Evolutionary conservation across 179 eudicot species (phyloP), one percentile per base, ranked within the genome.

Genomic region (Patellifolia procumbens): DNA sequence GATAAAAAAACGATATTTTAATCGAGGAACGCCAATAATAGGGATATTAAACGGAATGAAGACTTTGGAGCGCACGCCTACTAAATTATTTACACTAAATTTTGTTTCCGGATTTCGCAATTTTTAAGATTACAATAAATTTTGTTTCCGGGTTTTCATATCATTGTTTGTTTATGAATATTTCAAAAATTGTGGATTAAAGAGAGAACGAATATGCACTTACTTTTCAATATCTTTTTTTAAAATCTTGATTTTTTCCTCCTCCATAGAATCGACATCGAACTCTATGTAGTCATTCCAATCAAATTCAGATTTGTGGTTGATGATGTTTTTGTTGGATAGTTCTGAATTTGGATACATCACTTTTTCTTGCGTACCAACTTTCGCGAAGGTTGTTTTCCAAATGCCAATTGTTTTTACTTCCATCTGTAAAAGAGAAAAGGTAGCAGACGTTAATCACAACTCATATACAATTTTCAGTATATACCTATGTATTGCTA

Each of bases 291-390:
- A n/a, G 48, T 61, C 77, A 19, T 29, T 62, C 46, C 55, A 45
- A 62, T 74, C 68, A 28, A 48, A 48, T 19, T 61, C 46, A 43
- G 69, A 22, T 32, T 62, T 74, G 39, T 60, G 46, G 39, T 74
- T 74, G 69, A 74, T 63, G 8, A 74, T 1, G n/a, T 9, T 46
- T 43, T 61, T 74, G 20, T 15, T 61, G 29, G 46, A 67, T 12
- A 74, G 12, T 29, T 45, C 70, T 37, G 63, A 75, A 75, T 64
- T 75, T 51, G 51, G 72, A 22, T 75, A 75, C 3, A 52, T 64
- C 13, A 65, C 49, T 49, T 35, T 51, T 63, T 11, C 35, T n/a
- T n/a, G 22, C 7, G 22, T 53, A 19, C 39, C 72, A 49, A 64
- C 12, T 31, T 28, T 52, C 22, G 53, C 13, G 32, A 75, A 64